Evolutionary conservation across 805 yeast genomes (phyloP), one percentile per base, ranked within the genome.

Genomic region (Wickerhamomyces bisporus): DNA sequence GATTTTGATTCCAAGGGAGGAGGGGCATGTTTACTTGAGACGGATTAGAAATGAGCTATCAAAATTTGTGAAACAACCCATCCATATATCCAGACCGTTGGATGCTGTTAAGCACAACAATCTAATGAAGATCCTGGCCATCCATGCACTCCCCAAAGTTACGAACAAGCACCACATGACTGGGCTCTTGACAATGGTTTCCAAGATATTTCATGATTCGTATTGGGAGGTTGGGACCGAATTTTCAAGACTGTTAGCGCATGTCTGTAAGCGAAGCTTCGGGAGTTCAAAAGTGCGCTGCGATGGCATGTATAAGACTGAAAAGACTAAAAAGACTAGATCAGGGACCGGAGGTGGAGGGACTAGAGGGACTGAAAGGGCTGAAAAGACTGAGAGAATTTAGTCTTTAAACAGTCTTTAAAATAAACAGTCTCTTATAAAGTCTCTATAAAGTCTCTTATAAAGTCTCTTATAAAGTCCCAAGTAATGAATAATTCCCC

Each of bases 161-260:
- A 53, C 59, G 21, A 62, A 68, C 39, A 70, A 66, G 49, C 67
- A 77, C 41, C 62, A 73, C 35, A 60, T 79, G 21, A 71, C 74
- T 10, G 89, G 89, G 1, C 54, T 83, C 33, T 52, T 81, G 44
- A 62, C 61, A 34, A 48, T 71, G 42, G 64, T 76, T 33, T 64
- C 71, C 12, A 55, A 58, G n/a, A 53, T 62, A 26, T 62, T 70
- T 40, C 53, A 52, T 24, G 55, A 53, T 15, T 65, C 74, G 36
- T 66, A 69, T 35, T 80, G 81, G 77, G 75, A 75, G 33, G 60
- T 79, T 36, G 79, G 79, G 11, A 61, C 62, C 33, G 87, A 80
- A 50, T 68, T 75, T 43, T 68, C 79, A 1, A 66, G 67, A 38
- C 58, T 80, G 41, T 59, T 79, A 32, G 57, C 62, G 35, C 75